Base-by-base conservation (phyloP, 1,284 basidiomycete genomes). In the Xerocomus cyaneibrunnescens region DNA sequence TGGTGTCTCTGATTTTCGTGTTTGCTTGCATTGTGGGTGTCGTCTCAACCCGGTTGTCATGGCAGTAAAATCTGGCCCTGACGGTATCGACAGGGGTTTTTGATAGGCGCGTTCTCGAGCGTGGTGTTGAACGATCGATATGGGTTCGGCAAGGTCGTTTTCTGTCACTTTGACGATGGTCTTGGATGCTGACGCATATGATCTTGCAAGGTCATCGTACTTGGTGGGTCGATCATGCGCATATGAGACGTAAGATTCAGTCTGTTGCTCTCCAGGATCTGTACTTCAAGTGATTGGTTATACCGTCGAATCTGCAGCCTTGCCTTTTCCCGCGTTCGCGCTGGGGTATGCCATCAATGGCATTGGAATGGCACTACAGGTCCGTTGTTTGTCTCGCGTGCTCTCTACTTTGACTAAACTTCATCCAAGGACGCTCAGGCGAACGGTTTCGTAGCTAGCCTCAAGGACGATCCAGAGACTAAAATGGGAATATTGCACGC, bases 251-350 rank as follows among this genome's bases (percentile, higher is more conserved):
- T 12, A 3, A 13, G 22, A 16, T 38, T 38, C 36, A 10, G 9
- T 9, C 7, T 16, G 9, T 17, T 40, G 3, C 23, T 27, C 23
- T 27, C 38, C 38, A 40, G 38, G 38, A 27, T 40, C 16, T 27
- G 1, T 27, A 27, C 23, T 40, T n/a, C 38, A 40, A 27, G 16
- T 27, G 7, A 12, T 27, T 17, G 38, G 38, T 27, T 40, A 40
- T 17, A 17, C 38, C 5, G 68, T 88, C 31, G 76, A 83, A 57
- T 73, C 78, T n/a, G 72, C 83, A 16, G 79, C 78, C 3, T 74
- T 79, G 0, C 85, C 86, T 2, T 89, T 85, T 60, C 84, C 85
- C 1, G 73, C 76, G 1, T 85, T 85, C 56, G 76, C 79, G 10
- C 63, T 85, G 23, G 74, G 77, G 0, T 86, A 78, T 58, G 67